Evolutionary conservation across 192 early-diverging fungal species (phyloP), one percentile per base, ranked within the genome.

Genomic region (Coemansia sp.): DNA sequence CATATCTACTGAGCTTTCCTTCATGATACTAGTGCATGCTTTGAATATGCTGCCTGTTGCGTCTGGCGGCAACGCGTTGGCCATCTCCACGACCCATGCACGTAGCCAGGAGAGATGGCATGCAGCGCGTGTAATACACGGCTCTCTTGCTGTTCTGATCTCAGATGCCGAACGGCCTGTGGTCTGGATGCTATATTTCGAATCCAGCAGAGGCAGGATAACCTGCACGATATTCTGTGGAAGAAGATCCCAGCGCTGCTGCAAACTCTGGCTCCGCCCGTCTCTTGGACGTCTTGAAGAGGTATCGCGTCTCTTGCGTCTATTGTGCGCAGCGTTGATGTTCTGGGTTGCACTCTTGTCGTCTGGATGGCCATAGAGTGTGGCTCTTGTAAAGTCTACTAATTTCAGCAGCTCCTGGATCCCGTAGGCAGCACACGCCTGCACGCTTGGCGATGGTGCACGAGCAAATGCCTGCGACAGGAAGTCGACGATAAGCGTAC

Each of bases 321-420:
- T 41, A 6, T 45, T 42, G 8, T 37, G 22, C 21, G 61, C 55
- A 11, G 36, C 58, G 41, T 8, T 61, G 58, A 3, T 7, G 13
- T 19, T 22, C 16, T 55, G 9, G 4, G 62, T 16, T 48, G 64
- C 32, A 16, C 40, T 18, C 41, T 32, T 52, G 40, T 62, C 66
- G 10, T 47, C 46, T 10, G 41, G 16, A 8, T 73, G 36, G 6
- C 46, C 46, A 32, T 65, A 59, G 7, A 74, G 45, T n/a, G 78
- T 61, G 12, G 61, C 65, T n/a, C 43, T 64, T n/a, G 76, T 73
- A 62, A 84, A 84, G 2, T 73, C 82, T 1, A 67, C 73, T 22
- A 72, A 47, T 2, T 71, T 66, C 36, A 84, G 47, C 45, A 84
- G 68, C 61, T 84, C 82, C 56, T 84, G 82, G 16, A 84, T 84